phyloP scores from a whole-genome alignment of 352 stramenopile genomes.

The Peronospora belbahrii region DNA sequence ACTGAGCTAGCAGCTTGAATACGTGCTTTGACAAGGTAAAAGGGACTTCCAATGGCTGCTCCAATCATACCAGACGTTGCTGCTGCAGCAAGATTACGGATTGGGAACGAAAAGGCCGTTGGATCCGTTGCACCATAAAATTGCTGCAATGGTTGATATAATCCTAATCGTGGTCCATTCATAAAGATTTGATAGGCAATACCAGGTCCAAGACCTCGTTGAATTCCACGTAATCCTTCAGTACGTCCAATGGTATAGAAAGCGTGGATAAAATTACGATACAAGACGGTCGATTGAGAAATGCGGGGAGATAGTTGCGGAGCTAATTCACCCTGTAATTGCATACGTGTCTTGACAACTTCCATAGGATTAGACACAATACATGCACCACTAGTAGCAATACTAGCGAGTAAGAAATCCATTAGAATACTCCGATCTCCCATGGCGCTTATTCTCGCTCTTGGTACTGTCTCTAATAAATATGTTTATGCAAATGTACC shows the following conservation, averaged over 20 bases:
- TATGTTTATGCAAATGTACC: too few species aligned
- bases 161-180: constrained; percentile 68
- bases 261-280: constrained; percentile 79
- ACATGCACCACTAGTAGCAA: constrained; percentile 57
- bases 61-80: constrained; percentile 73
- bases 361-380: constrained; percentile 87
- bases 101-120: constrained; percentile 56
- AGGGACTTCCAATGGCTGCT: constrained; percentile 68
- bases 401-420: constrained; percentile 63
- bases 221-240: constrained; percentile 69
- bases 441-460: too few species aligned
- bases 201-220: constrained; percentile 64
- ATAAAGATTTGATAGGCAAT: constrained; percentile 81
- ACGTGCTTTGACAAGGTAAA: constrained; percentile 80
- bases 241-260: constrained; percentile 80
- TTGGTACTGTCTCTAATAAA: too few species aligned
- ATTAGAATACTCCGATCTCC: constrained; percentile 44
- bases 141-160: constrained; percentile 76
- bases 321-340: constrained; percentile 78
- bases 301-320: constrained; percentile 32
- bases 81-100: constrained; percentile 69
- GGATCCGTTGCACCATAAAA: constrained; percentile 76
- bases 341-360: constrained; percentile 87
- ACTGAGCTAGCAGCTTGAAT: constrained; percentile 75
- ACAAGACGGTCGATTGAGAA: constrained; percentile 41